A percentile compares a stretch with the other conserved stretches of the same genome.
Conservation (phyloP, 306 rosid species). For the Heteromeles arbutifolia region DNA sequence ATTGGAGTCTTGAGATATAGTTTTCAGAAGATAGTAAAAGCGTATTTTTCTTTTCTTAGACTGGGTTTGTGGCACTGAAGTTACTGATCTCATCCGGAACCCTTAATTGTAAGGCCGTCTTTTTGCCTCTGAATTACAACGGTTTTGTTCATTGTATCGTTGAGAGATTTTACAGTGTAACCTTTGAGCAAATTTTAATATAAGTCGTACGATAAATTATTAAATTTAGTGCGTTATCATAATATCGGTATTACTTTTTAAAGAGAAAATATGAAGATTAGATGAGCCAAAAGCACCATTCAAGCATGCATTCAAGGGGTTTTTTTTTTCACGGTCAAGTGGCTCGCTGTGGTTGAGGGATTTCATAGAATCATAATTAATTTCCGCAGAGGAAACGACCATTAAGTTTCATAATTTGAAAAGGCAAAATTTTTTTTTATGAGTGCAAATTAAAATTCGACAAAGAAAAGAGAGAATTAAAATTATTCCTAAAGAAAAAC, state of each 20-base stretch:
- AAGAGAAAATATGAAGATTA: background rate
- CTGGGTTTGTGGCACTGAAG: constrained; percentile 6
- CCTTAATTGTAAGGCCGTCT: background rate
- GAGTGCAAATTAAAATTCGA: no score
- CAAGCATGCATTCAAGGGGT: no score
- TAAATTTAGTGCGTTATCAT: background rate
- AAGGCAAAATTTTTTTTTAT: no score
- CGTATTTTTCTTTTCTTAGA: background rate
- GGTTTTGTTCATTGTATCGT: constrained; percentile 8
- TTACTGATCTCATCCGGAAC: background rate
- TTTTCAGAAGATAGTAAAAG: constrained; percentile 6
- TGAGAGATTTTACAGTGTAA: constrained; percentile 8
- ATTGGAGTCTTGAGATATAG: constrained; percentile 9
- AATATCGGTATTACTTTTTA: background rate
- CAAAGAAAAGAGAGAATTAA: no score
- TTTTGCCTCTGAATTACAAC: constrained; percentile 10
- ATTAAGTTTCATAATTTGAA: no score
- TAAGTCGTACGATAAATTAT: background rate
- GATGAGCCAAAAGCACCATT: background rate
- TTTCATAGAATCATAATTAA: no score
- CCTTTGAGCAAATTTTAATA: constrained; percentile 4
- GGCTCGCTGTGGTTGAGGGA: no score
- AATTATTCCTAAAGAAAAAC: no score
- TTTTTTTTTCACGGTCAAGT: no score
- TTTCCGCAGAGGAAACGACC: no score